Base-by-base conservation (phyloP, 2,329 filamentous ascomycete genomes). In the Tolypocladium ophioglossoides region DNA sequence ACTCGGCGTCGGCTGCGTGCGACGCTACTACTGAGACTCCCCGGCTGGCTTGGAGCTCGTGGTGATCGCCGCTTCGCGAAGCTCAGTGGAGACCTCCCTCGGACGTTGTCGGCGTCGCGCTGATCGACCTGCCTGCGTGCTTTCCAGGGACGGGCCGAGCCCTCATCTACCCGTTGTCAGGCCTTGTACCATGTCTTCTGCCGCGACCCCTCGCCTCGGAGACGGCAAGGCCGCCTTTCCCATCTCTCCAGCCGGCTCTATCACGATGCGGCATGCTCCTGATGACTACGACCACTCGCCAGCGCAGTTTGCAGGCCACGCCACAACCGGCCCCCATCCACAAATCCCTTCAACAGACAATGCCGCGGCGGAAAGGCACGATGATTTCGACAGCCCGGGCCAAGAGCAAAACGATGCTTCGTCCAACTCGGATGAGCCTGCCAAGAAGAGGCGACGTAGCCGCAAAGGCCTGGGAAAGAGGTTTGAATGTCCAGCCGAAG, bases 401-500 rank as follows among this genome's bases (percentile, higher is more conserved):
- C 50, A 14, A 2, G 52, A 56, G 12, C 48, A 50, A 20, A 49
- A 58, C 24, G 53, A 57, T 20, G 50, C 22, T 27, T 55, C 56
- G 18, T 56, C 56, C 24, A 51, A 53, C 46, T 56, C 56, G 22
- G 56, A 59, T 24, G 57, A 54, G 10, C 56, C 55, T 37, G 41
- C 50, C 30, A 56, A 53, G 44, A 83, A 90, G 70, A 75, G 86
- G 55, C 75, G 86, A 61, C 74, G 87, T 54, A 91, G 87, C 70
- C 82, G 87, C 59, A 91, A 91, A 68, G 86, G 86, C 3, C 73
- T 89, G 41, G 87, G 91, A 68, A 91, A 91, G 72, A 84, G 85
- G 64, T 92, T 91, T 59, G 85, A 88, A 64, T 99, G 94, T 67
- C 85, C 87, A 6, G 83, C 90, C 56, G 85, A 89, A 59, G 89